Evolutionary conservation across 2,329 filamentous ascomycete species (phyloP), one percentile per base, ranked within the genome.

Genomic region (Penicillium expansum): DNA sequence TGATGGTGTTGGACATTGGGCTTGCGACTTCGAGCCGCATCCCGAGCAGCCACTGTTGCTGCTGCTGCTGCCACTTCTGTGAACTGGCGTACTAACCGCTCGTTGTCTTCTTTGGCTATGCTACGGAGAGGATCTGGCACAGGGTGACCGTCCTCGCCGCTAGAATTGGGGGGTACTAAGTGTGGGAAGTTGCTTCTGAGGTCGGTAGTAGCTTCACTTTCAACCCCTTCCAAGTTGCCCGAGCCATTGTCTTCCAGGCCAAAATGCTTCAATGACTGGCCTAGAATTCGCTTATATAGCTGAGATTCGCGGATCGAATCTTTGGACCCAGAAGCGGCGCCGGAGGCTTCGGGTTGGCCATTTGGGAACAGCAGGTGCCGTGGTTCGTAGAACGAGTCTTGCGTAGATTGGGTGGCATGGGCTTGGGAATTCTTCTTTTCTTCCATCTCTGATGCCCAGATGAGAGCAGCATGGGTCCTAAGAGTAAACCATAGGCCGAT

Each of bases 401-500:
- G 56, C 22, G 63, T 60, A 48, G 64, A 55, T 10, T 62, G 59
- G 18, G 16, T 45, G 20, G 49, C 55, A 14, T 60, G 59, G 14
- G 54, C 41, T 3, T 62, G 56, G 35, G 47, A 13, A 59, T 84
- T 79, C 67, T 85, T 87, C 76, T 91, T 92, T 75, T 92, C 89
- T 38, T 92, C 89, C 3, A 82, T 72, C 60, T 97, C 92, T 9
- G 84, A 88, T 67, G 92, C 94, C 94, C 94, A 99, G 63, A 99
- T 99, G 44, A 97, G 89, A 5, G 95, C 92, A 4, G 94, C 94
- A 71, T 99, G 94, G 0, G 94, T 99, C 62, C 94, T 85, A 20
- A 99, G 83, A 39, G 94, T 99, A 75, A 99, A 99, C 82, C 94
- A 91, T 14, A 99, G 80, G 24, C 94, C 94, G 58, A 97, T 94